These are phyloP conservation scores for Amanita pallidorosea DNA, from an alignment of 768 basidiomycete species.

Conservation along the genomic window DNA sequence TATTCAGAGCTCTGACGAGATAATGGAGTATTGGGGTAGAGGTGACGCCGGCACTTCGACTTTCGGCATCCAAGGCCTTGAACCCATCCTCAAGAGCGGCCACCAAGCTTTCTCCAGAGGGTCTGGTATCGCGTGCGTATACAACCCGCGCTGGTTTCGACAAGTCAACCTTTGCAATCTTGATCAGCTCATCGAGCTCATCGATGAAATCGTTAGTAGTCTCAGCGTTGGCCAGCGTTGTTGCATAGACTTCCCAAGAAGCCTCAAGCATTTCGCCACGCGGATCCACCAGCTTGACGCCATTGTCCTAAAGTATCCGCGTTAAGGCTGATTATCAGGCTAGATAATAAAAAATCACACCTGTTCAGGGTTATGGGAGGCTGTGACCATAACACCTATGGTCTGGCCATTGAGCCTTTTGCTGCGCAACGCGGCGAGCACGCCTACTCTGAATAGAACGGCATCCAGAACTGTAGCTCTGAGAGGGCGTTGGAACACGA, in stretches of 20 bases:
- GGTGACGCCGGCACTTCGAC: constrained; percentile 70
- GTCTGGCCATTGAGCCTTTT: constrained; percentile 85
- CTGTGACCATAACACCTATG: constrained; percentile 98
- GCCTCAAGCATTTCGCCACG: constrained; percentile 95
- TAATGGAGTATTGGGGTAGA: constrained; percentile 97
- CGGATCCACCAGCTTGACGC: constrained; percentile 96
- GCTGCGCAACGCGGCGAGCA: constrained; percentile 85
- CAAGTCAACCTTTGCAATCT: constrained; percentile 62
- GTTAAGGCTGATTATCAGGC: constrained; percentile 6
- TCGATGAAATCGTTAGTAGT: constrained; percentile 65
- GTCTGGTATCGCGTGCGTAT: constrained; percentile 90
- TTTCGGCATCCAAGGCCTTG: constrained; percentile 55
- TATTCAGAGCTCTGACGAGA: constrained; percentile 84
- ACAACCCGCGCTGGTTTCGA: constrained; percentile 72
- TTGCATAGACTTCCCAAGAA: constrained; percentile 87
- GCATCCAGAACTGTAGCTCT: constrained; percentile 72
- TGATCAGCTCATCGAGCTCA: constrained; percentile 52
- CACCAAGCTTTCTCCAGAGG: constrained; percentile 70
- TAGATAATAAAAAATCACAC: constrained; percentile 28
- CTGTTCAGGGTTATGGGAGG: constrained; percentile 98
- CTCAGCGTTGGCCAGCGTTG: constrained; percentile 73
- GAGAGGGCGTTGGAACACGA: constrained; percentile 8
- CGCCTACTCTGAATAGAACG: constrained; percentile 88
- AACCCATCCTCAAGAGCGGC: constrained; percentile 77
- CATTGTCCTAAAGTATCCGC: constrained; percentile 68